These are phyloP conservation scores for Pharus latifolius DNA, from an alignment of 176 grass and related monocot genomes.

Conservation along the genomic window DNA sequence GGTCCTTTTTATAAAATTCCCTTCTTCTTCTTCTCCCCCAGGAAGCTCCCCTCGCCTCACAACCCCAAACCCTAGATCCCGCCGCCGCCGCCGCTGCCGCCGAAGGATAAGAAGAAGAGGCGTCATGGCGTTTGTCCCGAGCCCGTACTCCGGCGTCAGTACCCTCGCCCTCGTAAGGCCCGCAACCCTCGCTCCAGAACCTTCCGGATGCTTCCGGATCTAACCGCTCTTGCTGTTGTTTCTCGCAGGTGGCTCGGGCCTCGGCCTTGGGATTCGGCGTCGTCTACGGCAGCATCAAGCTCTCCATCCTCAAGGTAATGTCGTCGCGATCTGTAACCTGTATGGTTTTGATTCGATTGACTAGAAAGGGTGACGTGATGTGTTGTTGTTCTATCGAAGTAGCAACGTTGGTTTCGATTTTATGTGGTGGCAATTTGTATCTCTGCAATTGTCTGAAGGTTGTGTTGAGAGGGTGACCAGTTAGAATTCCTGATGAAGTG, in stretches of 20 bases:
- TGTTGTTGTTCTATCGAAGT: not conserved
- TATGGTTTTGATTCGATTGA: not conserved
- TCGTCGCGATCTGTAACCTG: not conserved
- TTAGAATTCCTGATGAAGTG: not conserved
- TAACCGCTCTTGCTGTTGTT: not conserved
- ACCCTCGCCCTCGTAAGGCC: slow-evolving; percentile 73
- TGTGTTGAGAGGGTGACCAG: not conserved
- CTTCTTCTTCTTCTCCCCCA: not conserved
- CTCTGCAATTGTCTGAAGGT: not conserved
- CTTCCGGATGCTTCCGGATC: not conserved
- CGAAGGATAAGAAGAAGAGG: no score
- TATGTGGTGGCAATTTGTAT: not conserved
- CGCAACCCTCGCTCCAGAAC: not conserved
- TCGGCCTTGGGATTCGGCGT: slow-evolving; percentile 60
- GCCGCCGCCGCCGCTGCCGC: slow-evolving; percentile 6
- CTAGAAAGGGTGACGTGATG: no score
- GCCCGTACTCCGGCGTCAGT: slow-evolving; percentile 90
- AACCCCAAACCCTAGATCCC: slow-evolving; percentile 3
- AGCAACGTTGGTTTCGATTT: not conserved
- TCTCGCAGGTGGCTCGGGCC: slow-evolving; percentile 58
- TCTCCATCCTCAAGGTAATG: slow-evolving; percentile 78
- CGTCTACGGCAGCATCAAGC: slow-evolving; percentile 81
- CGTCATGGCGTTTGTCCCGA: slow-evolving; percentile 67
- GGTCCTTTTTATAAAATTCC: no score
- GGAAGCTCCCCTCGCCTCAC: not conserved